These are phyloP conservation scores for Trichoderma koningiopsis DNA, from an alignment of 2,329 filamentous ascomycete genomes.

Conservation along the genomic window DNA sequence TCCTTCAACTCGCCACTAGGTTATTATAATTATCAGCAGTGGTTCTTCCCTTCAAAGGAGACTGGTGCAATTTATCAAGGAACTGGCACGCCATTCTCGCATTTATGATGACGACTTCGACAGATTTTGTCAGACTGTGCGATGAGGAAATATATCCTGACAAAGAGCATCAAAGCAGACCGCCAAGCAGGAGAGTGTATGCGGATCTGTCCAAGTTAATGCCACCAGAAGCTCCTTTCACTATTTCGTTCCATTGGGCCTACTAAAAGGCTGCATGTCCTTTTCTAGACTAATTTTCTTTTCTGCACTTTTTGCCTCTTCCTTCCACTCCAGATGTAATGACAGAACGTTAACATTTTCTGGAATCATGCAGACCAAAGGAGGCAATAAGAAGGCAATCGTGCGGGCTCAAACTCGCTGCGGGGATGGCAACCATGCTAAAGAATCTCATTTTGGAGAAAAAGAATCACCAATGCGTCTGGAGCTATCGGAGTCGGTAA, in stretches of 20 bases:
- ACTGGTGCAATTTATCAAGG: conserved; percentile 51
- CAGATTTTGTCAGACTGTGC: neutral
- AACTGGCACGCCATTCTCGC: conserved; percentile 50
- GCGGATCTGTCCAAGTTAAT: neutral
- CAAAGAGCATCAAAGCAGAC: neutral
- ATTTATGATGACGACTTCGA: neutral
- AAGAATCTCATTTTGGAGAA: too few species aligned
- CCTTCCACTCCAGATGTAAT: neutral
- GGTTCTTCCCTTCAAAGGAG: conserved; percentile 33
- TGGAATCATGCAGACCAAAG: neutral
- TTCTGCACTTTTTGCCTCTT: neutral
- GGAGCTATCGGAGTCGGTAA: neutral
- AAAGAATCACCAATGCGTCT: neutral
- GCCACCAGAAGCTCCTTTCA: neutral
- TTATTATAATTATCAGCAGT: conserved; percentile 51
- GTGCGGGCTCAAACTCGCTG: neutral
- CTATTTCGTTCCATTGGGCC: neutral
- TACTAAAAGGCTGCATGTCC: neutral
- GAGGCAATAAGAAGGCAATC: neutral
- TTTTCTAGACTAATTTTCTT: neutral
- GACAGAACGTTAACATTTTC: neutral
- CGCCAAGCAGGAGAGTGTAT: neutral
- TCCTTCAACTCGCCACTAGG: conserved; percentile 40
- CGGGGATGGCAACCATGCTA: neutral
- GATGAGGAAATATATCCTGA: neutral